Percentiles rank a stretch among this genome's conserved stretches.
Evolutionary conservation across 1,284 basidiomycete species (phyloP).

Genomic region (Trichosporon inkin): DNA sequence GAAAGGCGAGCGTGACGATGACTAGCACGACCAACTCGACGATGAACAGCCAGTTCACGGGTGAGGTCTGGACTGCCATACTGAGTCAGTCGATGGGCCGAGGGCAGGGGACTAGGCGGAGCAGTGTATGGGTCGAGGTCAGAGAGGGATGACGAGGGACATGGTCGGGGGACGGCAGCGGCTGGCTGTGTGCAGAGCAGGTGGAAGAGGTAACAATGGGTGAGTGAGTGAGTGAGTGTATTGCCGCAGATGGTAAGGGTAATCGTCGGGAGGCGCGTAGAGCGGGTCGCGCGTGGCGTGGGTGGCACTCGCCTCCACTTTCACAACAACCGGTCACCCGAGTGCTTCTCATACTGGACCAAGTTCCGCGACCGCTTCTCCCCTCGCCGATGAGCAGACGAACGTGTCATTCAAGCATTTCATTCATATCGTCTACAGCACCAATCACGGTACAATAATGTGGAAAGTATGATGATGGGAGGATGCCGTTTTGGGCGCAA

Average conservation of each 20-base stretch:
- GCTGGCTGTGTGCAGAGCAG: no score
- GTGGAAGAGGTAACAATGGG: no score
- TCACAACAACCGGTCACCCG: no score
- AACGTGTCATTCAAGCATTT: slow-evolving; percentile 1
- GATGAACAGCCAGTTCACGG: slow-evolving; percentile 56
- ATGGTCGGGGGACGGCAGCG: neutral
- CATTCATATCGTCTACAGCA: slow-evolving; percentile 7
- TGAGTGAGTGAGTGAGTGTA: no score
- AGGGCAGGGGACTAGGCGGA: neutral
- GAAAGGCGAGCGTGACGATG: slow-evolving; percentile 62
- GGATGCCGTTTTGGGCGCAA: neutral
- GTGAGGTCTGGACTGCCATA: slow-evolving; percentile 14
- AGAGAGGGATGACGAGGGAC: neutral
- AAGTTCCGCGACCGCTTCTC: no score
- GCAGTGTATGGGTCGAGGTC: neutral
- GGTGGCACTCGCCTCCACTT: neutral
- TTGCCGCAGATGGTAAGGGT: neutral
- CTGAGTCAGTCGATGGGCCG: neutral
- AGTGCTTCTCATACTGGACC: no score
- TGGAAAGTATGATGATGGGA: neutral
- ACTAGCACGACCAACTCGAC: slow-evolving; percentile 68
- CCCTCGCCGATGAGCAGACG: neutral
- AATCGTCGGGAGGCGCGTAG: neutral
- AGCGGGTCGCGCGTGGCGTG: neutral
- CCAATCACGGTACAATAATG: slow-evolving; percentile 2